Evolutionary conservation across 441 rosid species (phyloP), one percentile per base, ranked within the genome.

Genomic region (Brassica hybrid): DNA sequence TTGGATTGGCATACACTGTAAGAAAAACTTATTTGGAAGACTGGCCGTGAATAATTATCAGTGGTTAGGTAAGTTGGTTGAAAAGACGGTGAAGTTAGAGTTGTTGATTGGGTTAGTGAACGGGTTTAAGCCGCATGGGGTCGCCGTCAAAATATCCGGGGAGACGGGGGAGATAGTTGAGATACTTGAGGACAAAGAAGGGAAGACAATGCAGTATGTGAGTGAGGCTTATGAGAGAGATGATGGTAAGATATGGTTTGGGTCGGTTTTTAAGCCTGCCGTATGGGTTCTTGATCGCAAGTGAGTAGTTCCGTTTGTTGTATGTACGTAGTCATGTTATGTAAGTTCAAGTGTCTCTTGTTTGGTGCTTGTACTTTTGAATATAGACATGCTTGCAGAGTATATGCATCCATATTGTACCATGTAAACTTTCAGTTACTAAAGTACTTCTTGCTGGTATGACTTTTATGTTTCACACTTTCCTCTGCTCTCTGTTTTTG

Each of bases 1-100:
- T 60, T 90, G 97, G 97, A 86, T 90, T 1, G 94, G 87, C 3
- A 57, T 92, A 84, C 91, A 92, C 17, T 17, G 85, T 7, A 89
- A 84, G 72, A 69, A 69, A 66, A 80, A 79, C 41, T 56, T 58
- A 1, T 0, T 65, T 8, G n/a, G 81, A 1, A 61, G 80, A 13
- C 67, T 79, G 41, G 21, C 79, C 36, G 3, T 74, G 32, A 65
- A 66, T 5, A 73, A 60, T 7, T 19, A 19, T 21, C 79, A 17
- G 25, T 81, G 80, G 83, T 10, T 83, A 0, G 95, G 97, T 52
- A 85, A 75, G 18, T 6, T 84, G 1, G 50, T 86, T 18, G 76
- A 85, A 30, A 89, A 81, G 76, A 75, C 85, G 0, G 17, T 86
- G 21, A 71, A 71, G 23, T 62, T 86, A 69, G 74, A 79, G 48